Percentiles rank a stretch among this genome's conserved stretches.
These are phyloP conservation scores for Aspergillus hortae DNA, from an alignment of 2,329 filamentous ascomycete species.

Conservation along the genomic window DNA sequence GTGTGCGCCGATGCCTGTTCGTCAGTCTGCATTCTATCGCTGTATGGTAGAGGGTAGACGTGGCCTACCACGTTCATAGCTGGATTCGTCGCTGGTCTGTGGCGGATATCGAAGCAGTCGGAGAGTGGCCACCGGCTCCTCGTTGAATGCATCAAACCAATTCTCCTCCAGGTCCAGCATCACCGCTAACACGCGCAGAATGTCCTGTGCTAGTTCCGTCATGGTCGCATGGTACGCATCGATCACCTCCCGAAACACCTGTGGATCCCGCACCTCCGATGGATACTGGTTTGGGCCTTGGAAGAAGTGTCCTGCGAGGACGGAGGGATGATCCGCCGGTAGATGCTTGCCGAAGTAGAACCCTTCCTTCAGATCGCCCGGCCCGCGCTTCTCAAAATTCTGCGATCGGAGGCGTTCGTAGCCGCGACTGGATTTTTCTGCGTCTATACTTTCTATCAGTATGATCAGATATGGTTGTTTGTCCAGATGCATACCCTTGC, in stretches of 20 bases:
- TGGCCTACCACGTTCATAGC: constrained; percentile 14
- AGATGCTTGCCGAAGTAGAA: constrained; percentile 24
- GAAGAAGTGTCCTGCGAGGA: constrained; percentile 13
- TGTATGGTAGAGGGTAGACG: too few species aligned
- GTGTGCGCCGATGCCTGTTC: constrained; percentile 27
- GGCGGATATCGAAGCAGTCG: constrained; percentile 29
- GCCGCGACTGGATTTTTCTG: constrained; percentile 11
- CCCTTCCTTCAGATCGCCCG: constrained; percentile 28
- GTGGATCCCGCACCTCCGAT: constrained; percentile 1
- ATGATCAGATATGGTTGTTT: too few species aligned
- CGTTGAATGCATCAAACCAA: constrained; percentile 21
- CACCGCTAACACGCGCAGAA: constrained; percentile 13
- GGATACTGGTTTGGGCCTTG: constrained; percentile 20
- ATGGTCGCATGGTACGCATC: constrained; percentile 13
- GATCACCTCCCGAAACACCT: constrained; percentile 2
- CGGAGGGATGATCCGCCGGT: constrained; percentile 13
- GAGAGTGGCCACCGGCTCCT: constrained; percentile 23
- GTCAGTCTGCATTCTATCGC: not conserved
- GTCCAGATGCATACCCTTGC: constrained; percentile 13
- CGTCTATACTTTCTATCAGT: not conserved
- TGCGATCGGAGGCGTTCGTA: constrained; percentile 27
- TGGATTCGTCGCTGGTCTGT: constrained; percentile 15
- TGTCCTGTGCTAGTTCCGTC: constrained; percentile 13
- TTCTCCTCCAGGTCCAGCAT: constrained; percentile 15
- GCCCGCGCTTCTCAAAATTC: constrained; percentile 20